Evolutionary conservation across 1,284 basidiomycete species (phyloP).

Genomic region (Malassezia slooffiae): DNA sequence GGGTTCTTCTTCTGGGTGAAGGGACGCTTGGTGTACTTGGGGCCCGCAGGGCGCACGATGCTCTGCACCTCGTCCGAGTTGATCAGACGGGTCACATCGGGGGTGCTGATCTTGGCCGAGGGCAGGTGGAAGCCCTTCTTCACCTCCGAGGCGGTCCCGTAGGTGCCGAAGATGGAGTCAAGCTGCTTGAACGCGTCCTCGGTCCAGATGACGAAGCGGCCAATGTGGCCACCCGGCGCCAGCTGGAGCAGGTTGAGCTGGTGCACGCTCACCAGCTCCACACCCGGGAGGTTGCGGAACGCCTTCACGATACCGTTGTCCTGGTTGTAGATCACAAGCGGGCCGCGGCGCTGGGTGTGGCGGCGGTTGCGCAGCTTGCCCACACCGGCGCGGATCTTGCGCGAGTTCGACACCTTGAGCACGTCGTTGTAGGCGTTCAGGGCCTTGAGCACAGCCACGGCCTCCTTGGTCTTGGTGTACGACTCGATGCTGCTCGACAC

Average conservation of each 20-base stretch:
- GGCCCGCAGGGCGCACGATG: conserved; percentile 75
- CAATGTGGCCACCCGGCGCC: conserved; percentile 96
- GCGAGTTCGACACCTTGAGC: conserved; percentile 91
- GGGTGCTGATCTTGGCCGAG: conserved; percentile 83
- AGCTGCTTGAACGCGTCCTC: conserved; percentile 84
- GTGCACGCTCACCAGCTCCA: conserved; percentile 90
- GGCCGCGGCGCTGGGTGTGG: conserved; percentile 92
- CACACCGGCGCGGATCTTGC: conserved; percentile 92
- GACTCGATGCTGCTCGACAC: conserved; percentile 68
- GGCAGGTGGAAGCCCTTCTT: conserved; percentile 63
- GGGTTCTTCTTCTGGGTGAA: conserved; percentile 99
- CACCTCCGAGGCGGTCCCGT: conserved; percentile 65
- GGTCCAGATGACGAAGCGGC: conserved; percentile 99
- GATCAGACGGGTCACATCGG: conserved; percentile 94
- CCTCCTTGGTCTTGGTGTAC: conserved; percentile 93
- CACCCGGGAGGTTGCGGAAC: conserved; percentile 97
- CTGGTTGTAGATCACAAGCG: conserved; percentile 93
- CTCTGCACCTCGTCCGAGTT: conserved; percentile 58
- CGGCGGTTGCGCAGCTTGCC: conserved; percentile 96
- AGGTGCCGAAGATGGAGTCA: conserved; percentile 88
- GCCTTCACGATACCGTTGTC: conserved; percentile 96
- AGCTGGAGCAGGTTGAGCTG: conserved; percentile 96
- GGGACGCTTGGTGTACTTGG: conserved; percentile 73
- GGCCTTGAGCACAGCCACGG: conserved; percentile 79
- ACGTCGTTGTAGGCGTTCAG: conserved; percentile 78